phyloP scores from a whole-genome alignment of 108 stramenopile genomes.

The Cyclotella choctawhatcheeana region DNA sequence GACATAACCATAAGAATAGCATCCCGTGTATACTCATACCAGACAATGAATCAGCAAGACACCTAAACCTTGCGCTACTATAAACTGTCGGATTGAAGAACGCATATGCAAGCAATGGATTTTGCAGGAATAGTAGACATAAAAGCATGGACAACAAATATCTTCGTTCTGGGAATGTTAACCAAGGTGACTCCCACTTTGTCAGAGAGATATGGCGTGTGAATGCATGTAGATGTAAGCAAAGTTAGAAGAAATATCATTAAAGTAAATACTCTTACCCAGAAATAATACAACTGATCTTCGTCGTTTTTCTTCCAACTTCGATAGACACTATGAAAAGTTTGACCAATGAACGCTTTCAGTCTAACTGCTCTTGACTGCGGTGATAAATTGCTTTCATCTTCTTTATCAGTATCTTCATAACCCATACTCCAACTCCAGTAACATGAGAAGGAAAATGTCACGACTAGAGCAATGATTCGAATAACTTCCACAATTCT shows the following conservation, averaged over 20 bases:
- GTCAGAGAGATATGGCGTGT: too few relatives aligned
- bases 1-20: constrained; percentile 72
- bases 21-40: constrained; percentile 79
- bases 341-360: neutral
- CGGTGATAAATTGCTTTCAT: neutral
- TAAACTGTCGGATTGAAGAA: constrained; percentile 56
- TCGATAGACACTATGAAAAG: constrained; percentile 14
- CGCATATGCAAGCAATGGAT: constrained; percentile 67
- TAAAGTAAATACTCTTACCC: too few relatives aligned
- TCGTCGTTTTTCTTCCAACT: constrained; percentile 25
- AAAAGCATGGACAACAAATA: constrained; percentile 70
- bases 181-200: constrained; percentile 86
- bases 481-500: constrained; percentile 53
- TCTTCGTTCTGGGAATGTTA: constrained; percentile 77
- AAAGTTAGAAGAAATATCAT: too few relatives aligned
- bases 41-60: constrained; percentile 60
- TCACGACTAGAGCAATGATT: constrained; percentile 51
- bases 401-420: constrained; percentile 21
- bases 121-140: constrained; percentile 70
- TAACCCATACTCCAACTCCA: constrained; percentile 67
- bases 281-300: constrained; percentile 33
- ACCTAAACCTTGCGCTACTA: constrained; percentile 50
- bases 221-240: too few relatives aligned
- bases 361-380: constrained; percentile 11
- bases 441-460: constrained; percentile 57